A percentile compares a stretch with the other conserved stretches of the same genome.
These are phyloP conservation scores for Citrullus mucosospermus DNA, from an alignment of 306 rosid species.

Conservation along the genomic window DNA sequence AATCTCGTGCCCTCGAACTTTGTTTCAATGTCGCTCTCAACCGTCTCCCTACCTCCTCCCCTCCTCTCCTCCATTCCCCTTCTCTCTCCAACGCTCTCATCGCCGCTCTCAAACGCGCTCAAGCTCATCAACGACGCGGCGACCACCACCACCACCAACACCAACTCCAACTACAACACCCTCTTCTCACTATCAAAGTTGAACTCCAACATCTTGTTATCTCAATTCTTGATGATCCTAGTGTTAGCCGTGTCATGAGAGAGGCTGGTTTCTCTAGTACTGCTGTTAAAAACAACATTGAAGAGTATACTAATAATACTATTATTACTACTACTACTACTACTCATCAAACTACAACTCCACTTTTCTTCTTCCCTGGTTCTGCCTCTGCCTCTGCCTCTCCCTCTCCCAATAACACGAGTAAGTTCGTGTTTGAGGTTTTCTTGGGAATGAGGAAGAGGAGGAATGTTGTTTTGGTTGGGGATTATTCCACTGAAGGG, in stretches of 20 bases:
- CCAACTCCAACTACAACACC: slow-evolving; percentile 2
- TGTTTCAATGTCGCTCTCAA: slow-evolving; percentile 16
- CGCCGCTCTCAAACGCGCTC: slow-evolving; percentile 13
- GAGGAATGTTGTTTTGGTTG: not conserved
- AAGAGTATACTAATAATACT: not conserved
- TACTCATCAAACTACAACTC: not conserved
- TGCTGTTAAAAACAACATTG: slow-evolving; percentile 3
- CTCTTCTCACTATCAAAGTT: slow-evolving; percentile 1
- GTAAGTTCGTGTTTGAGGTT: not conserved
- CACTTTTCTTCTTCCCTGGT: not conserved
- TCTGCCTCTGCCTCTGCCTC: not conserved
- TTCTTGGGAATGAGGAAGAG: not conserved
- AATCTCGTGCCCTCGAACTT: slow-evolving; percentile 13
- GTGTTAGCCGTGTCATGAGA: slow-evolving; percentile 13
- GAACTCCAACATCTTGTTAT: slow-evolving; percentile 10
- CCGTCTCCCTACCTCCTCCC: slow-evolving; percentile 9
- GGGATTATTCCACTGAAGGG: not conserved
- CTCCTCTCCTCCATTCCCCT: not conserved
- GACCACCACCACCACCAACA: not conserved
- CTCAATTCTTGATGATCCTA: slow-evolving; percentile 9
- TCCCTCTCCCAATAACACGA: not conserved
- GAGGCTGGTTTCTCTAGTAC: slow-evolving; percentile 14
- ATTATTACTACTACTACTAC: no score
- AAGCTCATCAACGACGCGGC: slow-evolving; percentile 11
- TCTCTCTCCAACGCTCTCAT: slow-evolving; percentile 11